Evolutionary conservation across 352 stramenopile species (phyloP).

Genomic region (Pythium pyrilobum): DNA sequence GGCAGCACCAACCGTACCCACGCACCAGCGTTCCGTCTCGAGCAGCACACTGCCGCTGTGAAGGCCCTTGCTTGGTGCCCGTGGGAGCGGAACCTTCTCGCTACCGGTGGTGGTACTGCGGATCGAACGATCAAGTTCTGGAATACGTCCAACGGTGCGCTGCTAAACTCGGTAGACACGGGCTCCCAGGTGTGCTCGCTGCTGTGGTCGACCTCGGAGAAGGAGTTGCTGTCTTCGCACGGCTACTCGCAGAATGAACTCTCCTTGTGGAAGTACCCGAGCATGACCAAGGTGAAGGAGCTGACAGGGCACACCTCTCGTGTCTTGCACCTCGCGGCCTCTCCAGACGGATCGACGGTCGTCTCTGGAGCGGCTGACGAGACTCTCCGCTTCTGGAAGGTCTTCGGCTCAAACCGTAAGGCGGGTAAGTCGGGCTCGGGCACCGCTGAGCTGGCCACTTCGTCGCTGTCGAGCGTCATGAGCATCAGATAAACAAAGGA

Average conservation of each 20-base stretch:
- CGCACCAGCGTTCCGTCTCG: conserved; percentile 78
- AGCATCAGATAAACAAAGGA: conserved; percentile 65
- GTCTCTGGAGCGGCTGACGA: conserved; percentile 97
- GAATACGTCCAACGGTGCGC: conserved; percentile 95
- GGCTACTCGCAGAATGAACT: conserved; percentile 98
- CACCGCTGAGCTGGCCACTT: conserved; percentile 49
- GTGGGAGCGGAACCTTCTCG: conserved; percentile 96
- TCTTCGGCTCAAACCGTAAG: conserved; percentile 92
- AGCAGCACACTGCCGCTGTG: conserved; percentile 96
- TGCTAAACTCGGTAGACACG: conserved; percentile 96
- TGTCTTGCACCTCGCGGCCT: conserved; percentile 95
- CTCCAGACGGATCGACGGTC: conserved; percentile 96
- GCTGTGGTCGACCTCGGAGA: conserved; percentile 90
- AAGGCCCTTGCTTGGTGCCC: conserved; percentile 99
- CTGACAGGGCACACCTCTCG: conserved; percentile 96
- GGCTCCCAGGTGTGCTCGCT: conserved; percentile 97
- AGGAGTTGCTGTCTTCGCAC: conserved; percentile 96
- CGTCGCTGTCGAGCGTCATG: conserved; percentile 73
- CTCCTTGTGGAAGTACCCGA: conserved; percentile 98
- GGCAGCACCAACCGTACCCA: conserved; percentile 48
- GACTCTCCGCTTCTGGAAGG: conserved; percentile 99
- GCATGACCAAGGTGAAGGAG: conserved; percentile 97
- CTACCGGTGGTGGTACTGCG: conserved; percentile 95
- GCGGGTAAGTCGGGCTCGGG: conserved; percentile 50
- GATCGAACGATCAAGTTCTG: conserved; percentile 99